Base-by-base conservation (phyloP, 2,329 filamentous ascomycete genomes). In the Cercospora sesami region DNA sequence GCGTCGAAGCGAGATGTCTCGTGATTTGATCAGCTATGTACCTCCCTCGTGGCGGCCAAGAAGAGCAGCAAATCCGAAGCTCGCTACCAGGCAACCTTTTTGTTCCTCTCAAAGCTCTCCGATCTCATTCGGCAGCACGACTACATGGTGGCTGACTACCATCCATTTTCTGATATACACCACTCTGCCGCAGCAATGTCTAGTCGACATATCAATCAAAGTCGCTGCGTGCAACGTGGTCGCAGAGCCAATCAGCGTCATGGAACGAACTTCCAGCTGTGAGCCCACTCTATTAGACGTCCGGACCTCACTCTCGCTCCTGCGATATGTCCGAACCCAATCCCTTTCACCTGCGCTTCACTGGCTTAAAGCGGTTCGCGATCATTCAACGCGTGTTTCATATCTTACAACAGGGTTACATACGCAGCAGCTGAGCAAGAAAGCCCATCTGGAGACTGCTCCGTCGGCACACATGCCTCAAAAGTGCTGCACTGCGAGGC, bases 81-180 rank as follows among this genome's bases (percentile, higher is more conserved):
- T 62, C 64, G 64, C 63, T 66, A 63, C 58, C 59, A 42, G 21
- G n/a, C 64, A 30, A 57, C 42, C 58, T 63, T 66, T 61, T 66
- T 66, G 64, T 36, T 66, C 64, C 64, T 63, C 36, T 31, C 10
- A 30, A 31, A 16, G 30, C 64, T 55, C 45, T 21, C 9, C 45
- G 31, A 62, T 58, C 64, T 63, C 28, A 48, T 62, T 48, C 53
- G 53, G 23, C 53, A 28, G 53, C 53, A 26, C 53, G 26, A 28
- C 53, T 31, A 9, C 53, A n/a, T 26, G 53, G 23, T 31, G 28
- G 53, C 53, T 57, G 28, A 30, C 4, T 18, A n/a, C 12, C 21
- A 28, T 23, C 28, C 21, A 9, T 18, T 18, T 23, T 48, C n/a
- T 10, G 42, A 23, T 21, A 23, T 12, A 48, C 21, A 48, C 42